Evolutionary conservation across 2,329 filamentous ascomycete genomes (phyloP), one percentile per base, ranked within the genome.

Genomic region (Sarocladium kiliense): DNA sequence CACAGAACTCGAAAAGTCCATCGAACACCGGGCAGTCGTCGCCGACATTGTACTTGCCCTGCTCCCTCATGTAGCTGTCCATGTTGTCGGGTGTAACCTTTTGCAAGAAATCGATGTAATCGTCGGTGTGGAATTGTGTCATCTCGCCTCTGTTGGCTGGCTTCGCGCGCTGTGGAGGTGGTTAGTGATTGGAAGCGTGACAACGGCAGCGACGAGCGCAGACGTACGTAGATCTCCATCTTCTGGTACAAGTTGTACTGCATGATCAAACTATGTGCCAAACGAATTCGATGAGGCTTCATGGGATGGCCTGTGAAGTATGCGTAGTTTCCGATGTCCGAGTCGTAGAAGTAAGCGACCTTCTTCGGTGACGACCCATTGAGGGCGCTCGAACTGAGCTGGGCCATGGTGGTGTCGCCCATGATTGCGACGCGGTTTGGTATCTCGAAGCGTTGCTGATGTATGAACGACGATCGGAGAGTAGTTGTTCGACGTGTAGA

Each of bases 51-150:
- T 94, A 97, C 60, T 91, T 91, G 39, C 82, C 87, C 70, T 97
- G 92, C 70, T 99, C 94, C 64, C 92, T 89, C 63, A 87, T 82
- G 67, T 91, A 97, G 61, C 82, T 83, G 63, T 99, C 95, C 90
- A 97, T 97, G 69, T 99, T 99, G 75, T 99, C 94, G 1, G 94
- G 95, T 0, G 94, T 97, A 55, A 99, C 94, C 64, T 95, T 96
- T 74, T 81, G 88, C 18, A 99, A 78, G 67, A 97, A 99, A 55
- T 96, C 90, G 60, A 99, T 90, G 72, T 99, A 99, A 66, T 97
- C 92, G 67, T 89, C 84, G 53, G 91, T 94, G 70, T 99, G 94
- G 67, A 97, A 99, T 59, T 94, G 88, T 54, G 87, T 89, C 79
- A 99, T 89, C 70, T 97, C 92, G 64, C 94, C 87, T 61, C 87